phyloP scores from a whole-genome alignment of 345 rosid species.

The Populus simonii region DNA sequence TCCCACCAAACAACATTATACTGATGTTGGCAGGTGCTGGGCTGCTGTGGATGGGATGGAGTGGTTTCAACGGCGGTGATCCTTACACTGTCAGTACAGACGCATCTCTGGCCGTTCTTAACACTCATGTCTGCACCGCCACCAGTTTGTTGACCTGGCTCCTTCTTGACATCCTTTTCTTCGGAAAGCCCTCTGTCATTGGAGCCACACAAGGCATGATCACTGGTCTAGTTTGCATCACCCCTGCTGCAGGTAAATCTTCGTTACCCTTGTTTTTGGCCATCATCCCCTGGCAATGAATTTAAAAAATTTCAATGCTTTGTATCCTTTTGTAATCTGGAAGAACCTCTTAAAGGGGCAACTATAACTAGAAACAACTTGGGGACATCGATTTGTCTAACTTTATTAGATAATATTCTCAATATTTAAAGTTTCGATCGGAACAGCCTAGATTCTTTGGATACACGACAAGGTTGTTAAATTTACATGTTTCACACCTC shows the following conservation, averaged over 20 bases:
- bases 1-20: slow-evolving; percentile 61
- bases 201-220: slow-evolving; percentile 72
- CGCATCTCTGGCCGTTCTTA: slow-evolving; percentile 64
- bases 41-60: slow-evolving; percentile 76
- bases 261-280: background rate
- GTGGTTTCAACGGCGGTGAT: slow-evolving; percentile 72
- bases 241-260: slow-evolving; percentile 51
- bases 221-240: slow-evolving; percentile 60
- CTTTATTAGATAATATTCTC: too few relatives aligned
- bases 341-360: too few relatives aligned
- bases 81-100: slow-evolving; percentile 46
- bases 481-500: too few relatives aligned
- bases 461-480: too few relatives aligned
- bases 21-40: slow-evolving; percentile 70
- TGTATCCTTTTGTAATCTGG: background rate
- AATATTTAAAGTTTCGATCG: too few relatives aligned
- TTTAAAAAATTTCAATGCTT: background rate
- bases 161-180: slow-evolving; percentile 59
- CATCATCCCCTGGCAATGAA: background rate
- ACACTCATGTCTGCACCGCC: slow-evolving; percentile 75
- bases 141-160: slow-evolving; percentile 69
- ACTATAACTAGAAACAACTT: background rate
- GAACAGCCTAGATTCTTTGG: too few relatives aligned
- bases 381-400: background rate
- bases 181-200: slow-evolving; percentile 59